Evolutionary conservation across 2,329 filamentous ascomycete genomes (phyloP).

Genomic region (Ophioceras dolichostomum): DNA sequence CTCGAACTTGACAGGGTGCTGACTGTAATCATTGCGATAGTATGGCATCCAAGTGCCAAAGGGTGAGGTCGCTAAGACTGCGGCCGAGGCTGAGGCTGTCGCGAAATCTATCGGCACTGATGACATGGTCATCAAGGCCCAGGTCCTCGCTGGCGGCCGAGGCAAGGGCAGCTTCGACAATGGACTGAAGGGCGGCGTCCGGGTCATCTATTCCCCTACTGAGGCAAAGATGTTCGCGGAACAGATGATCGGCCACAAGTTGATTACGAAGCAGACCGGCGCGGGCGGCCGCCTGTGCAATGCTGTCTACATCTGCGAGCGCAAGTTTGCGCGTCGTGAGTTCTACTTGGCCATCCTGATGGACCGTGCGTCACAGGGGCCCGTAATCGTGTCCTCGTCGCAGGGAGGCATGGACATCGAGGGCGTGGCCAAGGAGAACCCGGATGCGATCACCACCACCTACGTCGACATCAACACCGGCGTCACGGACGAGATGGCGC

Average conservation of each 20-base stretch:
- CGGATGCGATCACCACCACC: conserved; percentile 89
- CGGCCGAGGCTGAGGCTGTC: conserved; percentile 81
- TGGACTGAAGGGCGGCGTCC: conserved; percentile 95
- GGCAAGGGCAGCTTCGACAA: conserved; percentile 98
- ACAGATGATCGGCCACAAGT: conserved; percentile 99
- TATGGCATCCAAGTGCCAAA: conserved; percentile 92
- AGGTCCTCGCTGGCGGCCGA: conserved; percentile 93
- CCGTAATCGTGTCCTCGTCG: conserved; percentile 94
- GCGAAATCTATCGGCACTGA: conserved; percentile 85
- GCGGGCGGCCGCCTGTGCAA: conserved; percentile 88
- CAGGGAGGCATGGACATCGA: conserved; percentile 99
- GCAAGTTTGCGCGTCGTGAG: conserved; percentile 97
- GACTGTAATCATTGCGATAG: conserved; percentile 28
- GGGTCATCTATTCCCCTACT: conserved; percentile 96
- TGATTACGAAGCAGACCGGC: conserved; percentile 98
- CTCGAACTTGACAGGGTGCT: too few relatives aligned
- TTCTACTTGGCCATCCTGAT: conserved; percentile 99
- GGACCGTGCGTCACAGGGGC: conserved; percentile 83
- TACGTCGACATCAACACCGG: conserved; percentile 87
- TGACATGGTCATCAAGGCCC: conserved; percentile 99
- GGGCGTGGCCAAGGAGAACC: conserved; percentile 93
- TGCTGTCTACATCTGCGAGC: conserved; percentile 97
- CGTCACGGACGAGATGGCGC: conserved; percentile 90
- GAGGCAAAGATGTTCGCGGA: conserved; percentile 94
- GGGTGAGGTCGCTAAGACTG: conserved; percentile 71